phyloP scores from a whole-genome alignment of 495 filamentous ascomycete species.

The Daldinia grandis region DNA sequence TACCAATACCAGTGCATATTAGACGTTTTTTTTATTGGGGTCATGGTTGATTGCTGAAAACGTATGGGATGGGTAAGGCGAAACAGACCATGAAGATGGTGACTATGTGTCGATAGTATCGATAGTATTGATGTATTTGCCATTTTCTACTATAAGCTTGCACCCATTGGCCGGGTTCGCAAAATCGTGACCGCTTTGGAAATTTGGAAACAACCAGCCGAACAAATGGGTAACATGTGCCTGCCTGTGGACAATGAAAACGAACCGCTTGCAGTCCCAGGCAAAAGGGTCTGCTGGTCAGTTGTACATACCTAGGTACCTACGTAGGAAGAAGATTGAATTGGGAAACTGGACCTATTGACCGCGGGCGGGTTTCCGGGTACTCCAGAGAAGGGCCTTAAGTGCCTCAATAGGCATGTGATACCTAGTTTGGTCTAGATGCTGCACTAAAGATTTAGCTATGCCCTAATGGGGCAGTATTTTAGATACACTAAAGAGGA shows the following conservation, averaged over 20 bases:
- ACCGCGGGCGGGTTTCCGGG: slow-evolving; percentile 44
- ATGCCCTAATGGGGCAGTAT: slow-evolving; percentile 13
- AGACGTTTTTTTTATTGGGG: neutral
- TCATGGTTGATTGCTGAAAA: neutral
- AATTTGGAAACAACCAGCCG: slow-evolving; percentile 19
- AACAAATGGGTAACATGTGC: slow-evolving; percentile 37
- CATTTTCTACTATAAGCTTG: neutral
- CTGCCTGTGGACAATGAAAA: slow-evolving; percentile 33
- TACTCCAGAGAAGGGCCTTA: slow-evolving; percentile 31
- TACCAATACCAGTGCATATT: neutral
- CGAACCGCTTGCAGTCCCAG: slow-evolving; percentile 37
- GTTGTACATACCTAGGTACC: too few species aligned
- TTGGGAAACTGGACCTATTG: slow-evolving; percentile 44
- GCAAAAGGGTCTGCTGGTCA: slow-evolving; percentile 43
- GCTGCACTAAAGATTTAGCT: slow-evolving; percentile 16
- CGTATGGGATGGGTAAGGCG: neutral
- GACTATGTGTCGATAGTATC: neutral
- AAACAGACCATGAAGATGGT: neutral
- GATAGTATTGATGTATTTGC: neutral
- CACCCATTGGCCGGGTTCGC: neutral
- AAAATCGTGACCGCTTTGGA: slow-evolving; percentile 28
- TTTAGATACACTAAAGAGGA: slow-evolving; percentile 30
- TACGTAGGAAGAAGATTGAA: slow-evolving; percentile 20
- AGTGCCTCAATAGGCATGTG: slow-evolving; percentile 44
- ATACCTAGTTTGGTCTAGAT: slow-evolving; percentile 34